A percentile compares a stretch with the other conserved stretches of the same genome.
phyloP scores from a whole-genome alignment of 2,329 filamentous ascomycete species.

The Tolypocladium amazonense region DNA sequence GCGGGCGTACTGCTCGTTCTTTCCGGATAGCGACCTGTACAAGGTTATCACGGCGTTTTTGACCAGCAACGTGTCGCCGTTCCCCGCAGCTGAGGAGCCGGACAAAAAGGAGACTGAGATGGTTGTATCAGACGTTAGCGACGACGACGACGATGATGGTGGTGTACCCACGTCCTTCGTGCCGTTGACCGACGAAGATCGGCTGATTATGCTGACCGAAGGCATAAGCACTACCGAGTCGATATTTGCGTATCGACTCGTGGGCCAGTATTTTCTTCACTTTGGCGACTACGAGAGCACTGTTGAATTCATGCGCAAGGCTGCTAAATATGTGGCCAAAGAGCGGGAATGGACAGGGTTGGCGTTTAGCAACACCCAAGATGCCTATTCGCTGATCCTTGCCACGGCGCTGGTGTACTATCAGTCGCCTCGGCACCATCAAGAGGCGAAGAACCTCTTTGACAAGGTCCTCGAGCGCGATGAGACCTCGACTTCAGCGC shows the following conservation, averaged over 20 bases:
- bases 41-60: slow-evolving; percentile 77
- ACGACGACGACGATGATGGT: slow-evolving; percentile 50
- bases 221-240: slow-evolving; percentile 60
- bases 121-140: slow-evolving; percentile 40
- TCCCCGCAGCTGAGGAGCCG: slow-evolving; percentile 36
- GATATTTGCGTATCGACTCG: slow-evolving; percentile 70
- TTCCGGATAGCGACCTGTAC: slow-evolving; percentile 72
- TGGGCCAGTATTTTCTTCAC: slow-evolving; percentile 73
- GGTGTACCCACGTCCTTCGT: slow-evolving; percentile 41
- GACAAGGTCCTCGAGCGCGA: slow-evolving; percentile 70
- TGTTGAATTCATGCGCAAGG: slow-evolving; percentile 70
- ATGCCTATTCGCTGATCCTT: slow-evolving; percentile 66
- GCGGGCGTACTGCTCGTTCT: slow-evolving; percentile 70
- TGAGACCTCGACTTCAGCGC: slow-evolving; percentile 62
- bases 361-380: slow-evolving; percentile 55
- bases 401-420: slow-evolving; percentile 85
- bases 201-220: slow-evolving; percentile 70
- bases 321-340: slow-evolving; percentile 46
- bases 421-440: slow-evolving; percentile 80
- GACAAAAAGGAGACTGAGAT: slow-evolving; percentile 11
- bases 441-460: slow-evolving; percentile 79
- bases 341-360: slow-evolving; percentile 60
- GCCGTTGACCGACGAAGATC: slow-evolving; percentile 63
- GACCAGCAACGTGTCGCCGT: slow-evolving; percentile 75
- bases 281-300: slow-evolving; percentile 78